Evolutionary conservation across 164 flowering plant genomes (phyloP), one percentile per base, ranked within the genome.

Genomic region (Sedum album): DNA sequence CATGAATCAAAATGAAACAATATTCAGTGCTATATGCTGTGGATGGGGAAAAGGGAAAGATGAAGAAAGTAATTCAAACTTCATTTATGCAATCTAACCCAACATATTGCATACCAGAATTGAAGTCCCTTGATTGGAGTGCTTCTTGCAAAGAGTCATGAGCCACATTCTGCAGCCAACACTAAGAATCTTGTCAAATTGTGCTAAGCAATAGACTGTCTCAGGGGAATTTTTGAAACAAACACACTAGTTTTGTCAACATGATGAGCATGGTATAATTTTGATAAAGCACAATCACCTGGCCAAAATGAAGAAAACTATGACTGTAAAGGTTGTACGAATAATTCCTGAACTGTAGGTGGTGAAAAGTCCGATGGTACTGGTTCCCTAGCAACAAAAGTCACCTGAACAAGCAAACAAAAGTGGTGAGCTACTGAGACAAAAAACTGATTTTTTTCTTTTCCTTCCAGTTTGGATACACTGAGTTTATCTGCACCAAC

Each of bases 221-320:
- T n/a, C n/a, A n/a, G n/a, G n/a, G n/a, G n/a, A n/a, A n/a, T n/a
- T n/a, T n/a, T n/a, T n/a, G 18, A 15, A 44, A 44, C 15, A 44
- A 1, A 44, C 20, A 4, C 11, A 13, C 15, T 44, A 3, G 17
- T 1, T 44, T n/a, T n/a, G n/a, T n/a, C n/a, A 44, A 44, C 17
- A 44, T 15, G 18, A 44, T 44, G 15, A 44, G 48, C 48, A 44
- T 44, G n/a, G n/a, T n/a, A 15, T 33, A 11, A 10, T 35, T 23
- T 13, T 13, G 42, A 62, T 23, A 31, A 35, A 70, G 38, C 46
- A 21, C 68, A 55, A 23, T 77, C 79, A 91, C 99, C 99, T 90
- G 99, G 67, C 99, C 99, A 78, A 84, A 84, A 66, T 91, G 88
- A 77, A 94, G 97, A 75, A 90, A 83, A 74, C 99, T 94, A 80